Evolutionary conservation across 495 filamentous ascomycete species (phyloP), one percentile per base, ranked within the genome.

Genomic region (Geopyxis carbonaria): DNA sequence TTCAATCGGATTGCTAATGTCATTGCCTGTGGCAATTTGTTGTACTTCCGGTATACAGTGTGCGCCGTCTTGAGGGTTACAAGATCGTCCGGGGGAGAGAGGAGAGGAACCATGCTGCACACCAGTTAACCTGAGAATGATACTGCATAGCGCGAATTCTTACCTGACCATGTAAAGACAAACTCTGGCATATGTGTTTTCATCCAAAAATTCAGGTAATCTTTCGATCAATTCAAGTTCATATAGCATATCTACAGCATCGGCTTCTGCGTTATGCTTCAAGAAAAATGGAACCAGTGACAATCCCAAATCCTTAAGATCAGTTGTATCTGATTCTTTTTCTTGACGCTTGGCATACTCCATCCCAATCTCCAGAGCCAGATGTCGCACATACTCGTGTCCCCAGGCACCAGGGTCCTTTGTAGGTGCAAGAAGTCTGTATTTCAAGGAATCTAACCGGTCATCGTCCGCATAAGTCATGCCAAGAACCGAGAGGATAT

Each of bases 381-480:
- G 65, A 63, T 99, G 89, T 40, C 89, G 72, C 45, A 93, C 80
- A 56, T 99, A 99, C 70, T 99, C 89, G 60, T 99, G 89, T 38
- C 89, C 89, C 89, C 89, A 99, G 8, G 86, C 91, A 28, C 78
- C 83, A 54, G 94, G 80, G 58, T 99, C 89, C 50, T 82, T 68
- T 10, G 84, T 83, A 30, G 86, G 86, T 19, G 86, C 75, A 22
- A 93, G 69, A 13, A 99, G 69, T 47, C 89, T 75, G 62, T 87
- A 99, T 61, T 91, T 95, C 44, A 99, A 70, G 24, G 87, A 91
- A 59, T 95, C 91, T 50, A 89, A 70, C 56, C 86, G 78, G 53
- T 91, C 79, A 59, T 95, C 91, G 48, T 95, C 89, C 37, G 87
- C 89, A 59, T 86, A 93, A 27, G 91, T 99, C 89, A 99, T 99